phyloP scores from a whole-genome alignment of 2,329 filamentous ascomycete species.

The Ceratocystiopsis brevicomis region DNA sequence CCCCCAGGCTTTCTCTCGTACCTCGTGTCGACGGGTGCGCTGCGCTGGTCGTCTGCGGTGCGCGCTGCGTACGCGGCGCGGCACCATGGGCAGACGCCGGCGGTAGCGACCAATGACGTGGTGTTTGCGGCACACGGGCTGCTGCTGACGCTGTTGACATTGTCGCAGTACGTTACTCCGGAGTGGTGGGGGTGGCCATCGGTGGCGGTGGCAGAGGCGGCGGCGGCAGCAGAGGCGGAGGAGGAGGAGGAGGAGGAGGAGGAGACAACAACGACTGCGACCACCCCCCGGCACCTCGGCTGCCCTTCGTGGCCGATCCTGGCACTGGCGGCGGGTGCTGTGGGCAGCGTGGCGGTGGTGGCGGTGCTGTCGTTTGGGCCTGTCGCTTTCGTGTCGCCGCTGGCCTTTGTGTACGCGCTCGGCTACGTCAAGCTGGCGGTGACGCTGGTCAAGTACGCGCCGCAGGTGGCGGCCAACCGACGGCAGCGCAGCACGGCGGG shows the following conservation, averaged over 20 bases:
- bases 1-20: slow-evolving; percentile 51
- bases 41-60: slow-evolving; percentile 64
- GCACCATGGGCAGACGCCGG: slow-evolving; percentile 56
- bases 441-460: slow-evolving; percentile 83
- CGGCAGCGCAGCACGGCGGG: slow-evolving; percentile 68
- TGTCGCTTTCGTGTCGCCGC: slow-evolving; percentile 7
- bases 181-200: slow-evolving; percentile 57
- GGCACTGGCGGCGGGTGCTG: slow-evolving; percentile 19
- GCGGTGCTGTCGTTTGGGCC: too few species aligned
- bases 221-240: too few species aligned
- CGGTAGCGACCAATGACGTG: slow-evolving; percentile 79
- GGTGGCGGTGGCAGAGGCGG: slow-evolving; percentile 24
- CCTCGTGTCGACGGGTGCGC: slow-evolving; percentile 50
- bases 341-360: slow-evolving; percentile 9
- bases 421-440: slow-evolving; percentile 80
- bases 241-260: too few species aligned
- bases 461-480: slow-evolving; percentile 69
- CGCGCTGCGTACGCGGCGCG: slow-evolving; percentile 68
- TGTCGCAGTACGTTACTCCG: slow-evolving; percentile 57
- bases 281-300: too few species aligned
- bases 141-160: slow-evolving; percentile 50
- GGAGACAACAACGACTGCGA: too few species aligned
- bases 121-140: slow-evolving; percentile 71
- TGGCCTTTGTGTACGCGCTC: slow-evolving; percentile 47
- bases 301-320: too few species aligned